Conservation (phyloP, 345 rosid species). For the Camelina laxa region DNA sequence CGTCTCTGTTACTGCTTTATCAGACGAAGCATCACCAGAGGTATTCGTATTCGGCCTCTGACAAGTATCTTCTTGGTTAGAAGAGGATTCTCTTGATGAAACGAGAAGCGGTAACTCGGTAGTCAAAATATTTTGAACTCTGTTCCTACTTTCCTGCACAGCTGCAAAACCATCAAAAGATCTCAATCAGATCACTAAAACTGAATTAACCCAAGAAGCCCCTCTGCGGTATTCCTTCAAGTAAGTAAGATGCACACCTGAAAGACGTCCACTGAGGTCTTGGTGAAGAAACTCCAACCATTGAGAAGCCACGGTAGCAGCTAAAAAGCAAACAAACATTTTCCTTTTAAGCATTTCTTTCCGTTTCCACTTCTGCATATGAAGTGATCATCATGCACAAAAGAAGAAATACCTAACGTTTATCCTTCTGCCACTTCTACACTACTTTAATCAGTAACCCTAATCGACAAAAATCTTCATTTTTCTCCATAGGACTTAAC, state of each 20-base stretch:
- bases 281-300: conserved; percentile 96
- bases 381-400: conserved; percentile 30
- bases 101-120: conserved; percentile 76
- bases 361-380: conserved; percentile 37
- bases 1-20: conserved; percentile 47
- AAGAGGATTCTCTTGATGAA: conserved; percentile 65
- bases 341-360: conserved; percentile 42
- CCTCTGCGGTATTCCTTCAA: not conserved
- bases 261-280: conserved; percentile 86
- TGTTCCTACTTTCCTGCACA: conserved; percentile 79
- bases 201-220: conserved; percentile 16
- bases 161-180: conserved; percentile 58
- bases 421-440: conserved; percentile 14
- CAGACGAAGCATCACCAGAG: conserved; percentile 46
- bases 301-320: conserved; percentile 90
- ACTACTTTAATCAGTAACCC: conserved; percentile 9
- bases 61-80: conserved; percentile 50
- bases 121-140: conserved; percentile 69
- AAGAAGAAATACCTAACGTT: conserved; percentile 20
- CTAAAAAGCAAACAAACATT: conserved; percentile 54
- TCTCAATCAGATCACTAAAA: conserved; percentile 26
- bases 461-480: not conserved
- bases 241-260: conserved; percentile 52
- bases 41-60: conserved; percentile 26
- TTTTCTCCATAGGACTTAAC: not conserved